These are phyloP conservation scores for Stephanodiscus triporus DNA, from an alignment of 108 stramenopile species.

Conservation along the genomic window DNA sequence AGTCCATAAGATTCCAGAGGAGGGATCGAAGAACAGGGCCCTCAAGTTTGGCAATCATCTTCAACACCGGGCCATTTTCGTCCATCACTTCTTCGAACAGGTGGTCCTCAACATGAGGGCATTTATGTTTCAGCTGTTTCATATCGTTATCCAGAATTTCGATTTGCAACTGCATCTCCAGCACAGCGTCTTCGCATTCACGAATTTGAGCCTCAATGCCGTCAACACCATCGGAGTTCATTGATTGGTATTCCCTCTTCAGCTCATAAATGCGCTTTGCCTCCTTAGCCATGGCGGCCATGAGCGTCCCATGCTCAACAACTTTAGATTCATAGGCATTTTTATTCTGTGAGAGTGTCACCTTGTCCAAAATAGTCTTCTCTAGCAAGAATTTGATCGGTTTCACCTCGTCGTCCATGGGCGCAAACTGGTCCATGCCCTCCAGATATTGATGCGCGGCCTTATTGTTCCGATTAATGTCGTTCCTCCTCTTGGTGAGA, in stretches of 20 bases:
- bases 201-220: slow-evolving; percentile 15
- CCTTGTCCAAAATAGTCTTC: slow-evolving; percentile 66
- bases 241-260: slow-evolving; percentile 23
- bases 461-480: slow-evolving; percentile 27
- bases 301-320: slow-evolving; percentile 67
- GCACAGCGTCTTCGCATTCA: slow-evolving; percentile 55
- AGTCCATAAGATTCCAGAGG: slow-evolving; percentile 65
- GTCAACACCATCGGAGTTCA: slow-evolving; percentile 15
- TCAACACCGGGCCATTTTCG: slow-evolving; percentile 39
- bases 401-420: slow-evolving; percentile 55
- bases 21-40: slow-evolving; percentile 64
- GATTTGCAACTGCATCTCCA: slow-evolving; percentile 77
- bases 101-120: slow-evolving; percentile 39
- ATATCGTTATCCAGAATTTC: slow-evolving; percentile 77
- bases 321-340: slow-evolving; percentile 67
- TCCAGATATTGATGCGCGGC: slow-evolving; percentile 20
- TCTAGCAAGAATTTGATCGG: slow-evolving; percentile 71
- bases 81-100: slow-evolving; percentile 38
- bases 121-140: slow-evolving; percentile 53
- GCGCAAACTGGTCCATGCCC: slow-evolving; percentile 39
- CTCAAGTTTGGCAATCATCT: slow-evolving; percentile 58
- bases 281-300: slow-evolving; percentile 68
- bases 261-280: slow-evolving; percentile 53
- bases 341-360: slow-evolving; percentile 46
- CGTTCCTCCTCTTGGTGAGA: slow-evolving; percentile 67